A percentile compares a stretch with the other conserved stretches of the same genome.
These are phyloP conservation scores for Oryza officinalis DNA, from an alignment of 176 grass and related monocot species.

Conservation along the genomic window DNA sequence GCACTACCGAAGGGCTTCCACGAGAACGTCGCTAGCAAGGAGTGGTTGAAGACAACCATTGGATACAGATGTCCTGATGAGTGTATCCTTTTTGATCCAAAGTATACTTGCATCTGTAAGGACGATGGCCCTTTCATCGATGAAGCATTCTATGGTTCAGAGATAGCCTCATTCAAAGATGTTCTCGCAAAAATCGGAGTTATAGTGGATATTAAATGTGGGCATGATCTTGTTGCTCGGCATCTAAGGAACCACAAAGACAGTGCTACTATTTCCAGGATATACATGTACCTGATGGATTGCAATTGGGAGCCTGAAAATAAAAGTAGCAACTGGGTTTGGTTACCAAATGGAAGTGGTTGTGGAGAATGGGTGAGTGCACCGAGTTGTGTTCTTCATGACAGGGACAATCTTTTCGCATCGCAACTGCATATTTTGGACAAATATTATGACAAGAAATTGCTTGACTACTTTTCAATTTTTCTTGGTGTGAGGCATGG, in stretches of 20 bases:
- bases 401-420: constrained; percentile 47
- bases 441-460: constrained; percentile 51
- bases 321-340: constrained; percentile 46
- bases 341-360: constrained; percentile 43
- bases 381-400: constrained; percentile 44
- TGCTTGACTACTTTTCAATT: constrained; percentile 49
- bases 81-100: constrained; percentile 61
- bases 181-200: constrained; percentile 49
- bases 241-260: constrained; percentile 50
- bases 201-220: constrained; percentile 32
- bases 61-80: constrained; percentile 53
- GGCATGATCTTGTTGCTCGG: constrained; percentile 38
- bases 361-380: constrained; percentile 61
- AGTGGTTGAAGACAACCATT: constrained; percentile 60
- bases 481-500: constrained; percentile 39
- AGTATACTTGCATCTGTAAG: constrained; percentile 20
- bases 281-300: constrained; percentile 57
- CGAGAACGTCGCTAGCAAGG: constrained; percentile 30
- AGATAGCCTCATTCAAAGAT: constrained; percentile 43
- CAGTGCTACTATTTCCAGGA: constrained; percentile 46
- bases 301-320: constrained; percentile 46
- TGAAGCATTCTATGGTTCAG: constrained; percentile 56
- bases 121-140: constrained; percentile 76
- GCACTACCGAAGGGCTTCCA: constrained; percentile 37
- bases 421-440: constrained; percentile 52